Evolutionary conservation across 2,329 filamentous ascomycete genomes (phyloP), one percentile per base, ranked within the genome.

Genomic region (Botrytis medusae): DNA sequence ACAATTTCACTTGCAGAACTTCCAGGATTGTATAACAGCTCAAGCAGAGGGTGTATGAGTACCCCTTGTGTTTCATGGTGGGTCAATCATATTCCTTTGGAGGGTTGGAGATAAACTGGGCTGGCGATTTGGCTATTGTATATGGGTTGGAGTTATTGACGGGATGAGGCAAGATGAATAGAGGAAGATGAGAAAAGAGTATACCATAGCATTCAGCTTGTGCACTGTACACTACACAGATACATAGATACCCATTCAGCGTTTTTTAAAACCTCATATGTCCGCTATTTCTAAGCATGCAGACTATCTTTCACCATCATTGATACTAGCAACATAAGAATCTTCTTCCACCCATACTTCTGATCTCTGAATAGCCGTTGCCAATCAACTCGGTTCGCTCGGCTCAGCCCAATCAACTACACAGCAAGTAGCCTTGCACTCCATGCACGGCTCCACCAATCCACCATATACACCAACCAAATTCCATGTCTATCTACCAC

Each of bases 191-290:
- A 34, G 48, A 51, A 25, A 8, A 32, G n/a, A 25, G n/a, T 16
- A 25, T 57, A 42, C n/a, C 18, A 32, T 42, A 32, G 37, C 65
- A 57, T 57, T 57, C 37, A 57, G 34, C 20, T 42, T 69, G 18
- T 44, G 18, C 20, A 20, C 25, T 42, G 18, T 57, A 57, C 48
- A 32, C 32, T 32, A 57, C 25, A 32, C 20, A 42, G 54, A 67
- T 57, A 68, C 48, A 68, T 42, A 67, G 44, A 68, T 69, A 69
- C 37, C 65, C 25, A 44, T 57, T 29, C 16, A 69, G 25, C 25
- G 29, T 67, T 29, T 20, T 40, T 62, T n/a, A 34, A 18, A 61
- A 62, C 37, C 25, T 62, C 14, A 62, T 8, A n/a, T n/a, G 12
- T 1, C n/a, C 14, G 8, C 51, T 29, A 29, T 32, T 57, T 54